phyloP scores from a whole-genome alignment of 2,329 filamentous ascomycete species.

The Apiospora pterosperma region DNA sequence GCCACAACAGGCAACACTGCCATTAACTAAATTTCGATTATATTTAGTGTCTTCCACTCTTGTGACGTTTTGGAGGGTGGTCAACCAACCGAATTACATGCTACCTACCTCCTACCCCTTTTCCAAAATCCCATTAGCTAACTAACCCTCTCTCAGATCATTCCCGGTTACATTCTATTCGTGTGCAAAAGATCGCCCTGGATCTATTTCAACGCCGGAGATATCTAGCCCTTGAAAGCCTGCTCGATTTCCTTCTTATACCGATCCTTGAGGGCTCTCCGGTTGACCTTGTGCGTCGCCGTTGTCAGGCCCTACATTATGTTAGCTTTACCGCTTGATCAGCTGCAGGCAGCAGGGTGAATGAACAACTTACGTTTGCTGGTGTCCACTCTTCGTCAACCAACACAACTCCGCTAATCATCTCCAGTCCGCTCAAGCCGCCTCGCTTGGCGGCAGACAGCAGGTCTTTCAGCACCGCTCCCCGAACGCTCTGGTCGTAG shows the following conservation, averaged over 20 bases:
- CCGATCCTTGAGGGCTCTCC: constrained; percentile 45
- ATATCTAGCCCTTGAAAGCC: constrained; percentile 26
- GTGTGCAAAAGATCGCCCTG: not conserved
- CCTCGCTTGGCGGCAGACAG: constrained; percentile 61
- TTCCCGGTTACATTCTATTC: not conserved
- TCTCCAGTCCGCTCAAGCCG: constrained; percentile 68
- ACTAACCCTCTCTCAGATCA: not conserved
- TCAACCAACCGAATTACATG: not conserved
- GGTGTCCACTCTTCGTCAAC: constrained; percentile 88
- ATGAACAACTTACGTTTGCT: constrained; percentile 63
- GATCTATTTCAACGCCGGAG: not conserved
- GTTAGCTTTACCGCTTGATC: not conserved
- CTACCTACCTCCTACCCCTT: not conserved
- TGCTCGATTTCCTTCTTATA: constrained; percentile 51
- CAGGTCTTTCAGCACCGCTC: constrained; percentile 63
- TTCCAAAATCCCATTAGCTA: not conserved
- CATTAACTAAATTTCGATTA: not conserved
- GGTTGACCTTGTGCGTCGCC: constrained; percentile 60
- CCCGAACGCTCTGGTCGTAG: constrained; percentile 61
- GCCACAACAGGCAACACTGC: not conserved
- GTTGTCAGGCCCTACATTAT: constrained; percentile 53
- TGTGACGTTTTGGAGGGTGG: not conserved
- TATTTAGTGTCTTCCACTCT: too few relatives aligned
- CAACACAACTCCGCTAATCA: constrained; percentile 71
- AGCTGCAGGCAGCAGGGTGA: not conserved